These are phyloP conservation scores for Clitocybe nebularis DNA, from an alignment of 1,284 basidiomycete species.

Conservation along the genomic window DNA sequence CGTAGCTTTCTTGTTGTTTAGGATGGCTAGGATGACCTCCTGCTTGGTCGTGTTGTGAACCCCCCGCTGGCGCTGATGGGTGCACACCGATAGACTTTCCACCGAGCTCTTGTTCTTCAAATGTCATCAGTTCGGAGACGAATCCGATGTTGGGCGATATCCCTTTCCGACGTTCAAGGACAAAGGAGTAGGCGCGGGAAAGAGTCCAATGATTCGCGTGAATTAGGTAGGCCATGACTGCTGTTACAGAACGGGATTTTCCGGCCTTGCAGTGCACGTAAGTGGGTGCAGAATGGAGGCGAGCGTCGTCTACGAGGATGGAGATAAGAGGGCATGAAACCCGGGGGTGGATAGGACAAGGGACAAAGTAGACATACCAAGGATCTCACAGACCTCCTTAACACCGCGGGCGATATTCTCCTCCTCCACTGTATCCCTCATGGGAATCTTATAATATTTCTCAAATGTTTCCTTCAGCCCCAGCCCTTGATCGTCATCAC, in stretches of 20 bases:
- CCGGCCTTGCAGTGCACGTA: conserved; percentile 98
- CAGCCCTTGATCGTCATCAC: conserved; percentile 77
- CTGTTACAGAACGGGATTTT: conserved; percentile 93
- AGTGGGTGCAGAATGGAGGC: conserved; percentile 80
- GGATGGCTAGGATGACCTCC: conserved; percentile 17
- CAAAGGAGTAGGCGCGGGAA: conserved; percentile 85
- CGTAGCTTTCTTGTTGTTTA: conserved; percentile 30
- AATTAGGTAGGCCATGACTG: conserved; percentile 96
- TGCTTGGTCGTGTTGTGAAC: conserved; percentile 22
- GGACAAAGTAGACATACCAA: conserved; percentile 55
- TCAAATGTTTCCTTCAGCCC: conserved; percentile 68
- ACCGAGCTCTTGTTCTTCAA: conserved; percentile 87
- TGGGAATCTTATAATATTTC: conserved; percentile 81
- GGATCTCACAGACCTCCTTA: conserved; percentile 78
- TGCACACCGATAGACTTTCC: conserved; percentile 77
- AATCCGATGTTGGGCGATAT: conserved; percentile 99
- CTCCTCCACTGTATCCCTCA: conserved; percentile 95
- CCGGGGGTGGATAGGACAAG: background rate
- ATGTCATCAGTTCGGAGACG: conserved; percentile 94
- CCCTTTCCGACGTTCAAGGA: conserved; percentile 84
- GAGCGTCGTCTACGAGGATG: conserved; percentile 72
- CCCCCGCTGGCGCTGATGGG: conserved; percentile 28
- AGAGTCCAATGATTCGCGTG: conserved; percentile 96
- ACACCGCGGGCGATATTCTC: conserved; percentile 83
- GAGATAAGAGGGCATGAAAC: conserved; percentile 5